These are phyloP conservation scores for Biscogniauxia sp. DNA, from an alignment of 2,329 filamentous ascomycete species.

Conservation along the genomic window DNA sequence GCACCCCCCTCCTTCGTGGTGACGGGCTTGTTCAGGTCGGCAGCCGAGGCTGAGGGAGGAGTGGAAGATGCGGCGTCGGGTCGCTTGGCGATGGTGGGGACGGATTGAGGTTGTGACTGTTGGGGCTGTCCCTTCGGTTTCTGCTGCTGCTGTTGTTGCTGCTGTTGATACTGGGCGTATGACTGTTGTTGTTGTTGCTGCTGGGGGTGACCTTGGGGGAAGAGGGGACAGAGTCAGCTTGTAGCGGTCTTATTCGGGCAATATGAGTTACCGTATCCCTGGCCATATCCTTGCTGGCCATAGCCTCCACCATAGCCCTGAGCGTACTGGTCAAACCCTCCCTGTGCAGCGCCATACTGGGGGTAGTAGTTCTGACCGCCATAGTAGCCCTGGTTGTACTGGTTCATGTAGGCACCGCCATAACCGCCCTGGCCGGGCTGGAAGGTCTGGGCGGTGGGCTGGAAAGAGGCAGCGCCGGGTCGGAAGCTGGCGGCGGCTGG, in stretches of 20 bases:
- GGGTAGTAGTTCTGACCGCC: slow-evolving; percentile 50
- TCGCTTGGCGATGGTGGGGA: slow-evolving; percentile 64
- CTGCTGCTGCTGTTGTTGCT: slow-evolving; percentile 46
- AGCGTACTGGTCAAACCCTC: slow-evolving; percentile 31
- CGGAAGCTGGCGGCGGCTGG: slow-evolving; percentile 57
- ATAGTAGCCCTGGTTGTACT: slow-evolving; percentile 55
- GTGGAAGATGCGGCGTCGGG: slow-evolving; percentile 46
- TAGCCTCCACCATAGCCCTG: slow-evolving; percentile 52
- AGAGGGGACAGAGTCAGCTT: slow-evolving; percentile 3
- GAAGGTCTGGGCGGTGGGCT: slow-evolving; percentile 68
- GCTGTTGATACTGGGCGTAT: slow-evolving; percentile 54
- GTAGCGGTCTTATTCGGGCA: slow-evolving; percentile 35
- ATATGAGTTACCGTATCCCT: slow-evolving; percentile 52
- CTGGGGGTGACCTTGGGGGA: slow-evolving; percentile 42
- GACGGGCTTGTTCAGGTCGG: slow-evolving; percentile 49
- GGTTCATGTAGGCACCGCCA: slow-evolving; percentile 55
- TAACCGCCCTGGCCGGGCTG: slow-evolving; percentile 68
- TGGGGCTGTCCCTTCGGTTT: slow-evolving; percentile 43
- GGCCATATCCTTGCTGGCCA: slow-evolving; percentile 49
- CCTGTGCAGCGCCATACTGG: slow-evolving; percentile 48
- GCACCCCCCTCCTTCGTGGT: slow-evolving; percentile 54
- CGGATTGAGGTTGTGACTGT: slow-evolving; percentile 35
- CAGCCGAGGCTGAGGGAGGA: slow-evolving; percentile 39
- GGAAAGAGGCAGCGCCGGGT: slow-evolving; percentile 68
- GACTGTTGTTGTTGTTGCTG: slow-evolving; percentile 39